Evolutionary conservation across 257 asterid species (phyloP).

Genomic region (Salvia miltiorrhiza): DNA sequence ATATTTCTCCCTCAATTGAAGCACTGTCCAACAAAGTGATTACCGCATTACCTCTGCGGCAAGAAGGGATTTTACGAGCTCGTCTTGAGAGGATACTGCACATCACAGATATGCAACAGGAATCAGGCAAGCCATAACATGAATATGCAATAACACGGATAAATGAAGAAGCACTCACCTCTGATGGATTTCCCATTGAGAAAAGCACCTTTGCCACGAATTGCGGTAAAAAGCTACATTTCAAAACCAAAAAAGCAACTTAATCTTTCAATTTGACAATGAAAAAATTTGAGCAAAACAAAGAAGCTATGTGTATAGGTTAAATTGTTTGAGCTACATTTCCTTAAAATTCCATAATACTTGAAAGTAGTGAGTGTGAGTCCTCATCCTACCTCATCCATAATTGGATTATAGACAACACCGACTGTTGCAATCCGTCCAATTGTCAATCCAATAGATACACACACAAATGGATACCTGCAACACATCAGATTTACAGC

Average conservation of each 20-base stretch:
- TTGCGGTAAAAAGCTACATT: conserved; percentile 70
- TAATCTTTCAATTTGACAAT: neutral
- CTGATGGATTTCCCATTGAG: conserved; percentile 69
- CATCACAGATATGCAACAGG: conserved; percentile 5
- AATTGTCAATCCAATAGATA: conserved; percentile 82
- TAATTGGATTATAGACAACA: conserved; percentile 78
- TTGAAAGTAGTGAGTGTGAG: neutral
- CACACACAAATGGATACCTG: conserved; percentile 86
- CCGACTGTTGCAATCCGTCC: conserved; percentile 71
- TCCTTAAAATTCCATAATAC: neutral
- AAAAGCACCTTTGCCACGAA: conserved; percentile 71
- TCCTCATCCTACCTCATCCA: conserved; percentile 61
- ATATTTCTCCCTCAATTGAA: neutral
- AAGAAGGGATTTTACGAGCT: conserved; percentile 79
- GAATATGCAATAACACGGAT: neutral
- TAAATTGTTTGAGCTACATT: neutral
- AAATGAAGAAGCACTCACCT: conserved; percentile 39
- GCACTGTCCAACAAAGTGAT: conserved; percentile 1
- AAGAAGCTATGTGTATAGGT: neutral
- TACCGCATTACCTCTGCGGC: conserved; percentile 61
- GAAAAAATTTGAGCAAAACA: neutral
- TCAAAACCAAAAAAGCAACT: conserved; percentile 3
- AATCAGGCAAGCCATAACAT: conserved; percentile 13
- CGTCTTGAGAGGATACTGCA: conserved; percentile 77
- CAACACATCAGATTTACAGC: conserved; percentile 15